Base-by-base conservation (phyloP, 2,329 filamentous ascomycete genomes). In the Exophiala phaeomuriformis region DNA sequence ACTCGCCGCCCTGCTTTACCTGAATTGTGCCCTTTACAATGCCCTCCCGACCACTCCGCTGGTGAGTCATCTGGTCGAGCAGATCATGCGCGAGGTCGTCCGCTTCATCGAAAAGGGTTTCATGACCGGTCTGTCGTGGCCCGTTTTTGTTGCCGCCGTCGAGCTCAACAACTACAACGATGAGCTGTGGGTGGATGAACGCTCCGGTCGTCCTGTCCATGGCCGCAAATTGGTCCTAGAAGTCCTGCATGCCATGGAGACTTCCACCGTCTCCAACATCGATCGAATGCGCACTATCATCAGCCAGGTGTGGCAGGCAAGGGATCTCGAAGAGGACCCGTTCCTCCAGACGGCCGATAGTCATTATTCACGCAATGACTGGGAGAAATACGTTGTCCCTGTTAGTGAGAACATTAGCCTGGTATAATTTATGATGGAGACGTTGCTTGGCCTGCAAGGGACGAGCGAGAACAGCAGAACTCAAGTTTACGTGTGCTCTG, bases 11-110 rank as follows among this genome's bases (percentile, higher is more conserved):
- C 33, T 49, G 19, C 33, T 49, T 5, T 49, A 35, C 27, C 36
- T 49, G 47, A 49, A 49, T 27, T 49, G 47, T 37, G 47, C 47
- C 5, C 30, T 49, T 10, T 49, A 49, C 47, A 49, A 49, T 29
- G 27, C 47, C 10, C 35, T 40, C 6, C 47, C 47, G 7, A 49
- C 47, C 8, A 49, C 47, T 2, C 47, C 47, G 10, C 47, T 40
- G 7, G 36, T 49, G 8, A 40, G 39, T 6, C 28, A 41, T 5
- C 28, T 49, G 33, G 47, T 49, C 47, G 47, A 40, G 36, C 47
- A 49, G 33, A 49, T 49, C n/a, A 39, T 49, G 33, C 47, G 33
- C 5, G 33, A 39, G 19, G 35, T 41, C 12, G 36, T 37, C 10
- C 19, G 32, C n/a, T 49, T 40, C 12, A 35, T 49, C 5, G 47